These are phyloP conservation scores for Exophiala aquamarina DNA, from an alignment of 2,329 filamentous ascomycete genomes.

Conservation along the genomic window DNA sequence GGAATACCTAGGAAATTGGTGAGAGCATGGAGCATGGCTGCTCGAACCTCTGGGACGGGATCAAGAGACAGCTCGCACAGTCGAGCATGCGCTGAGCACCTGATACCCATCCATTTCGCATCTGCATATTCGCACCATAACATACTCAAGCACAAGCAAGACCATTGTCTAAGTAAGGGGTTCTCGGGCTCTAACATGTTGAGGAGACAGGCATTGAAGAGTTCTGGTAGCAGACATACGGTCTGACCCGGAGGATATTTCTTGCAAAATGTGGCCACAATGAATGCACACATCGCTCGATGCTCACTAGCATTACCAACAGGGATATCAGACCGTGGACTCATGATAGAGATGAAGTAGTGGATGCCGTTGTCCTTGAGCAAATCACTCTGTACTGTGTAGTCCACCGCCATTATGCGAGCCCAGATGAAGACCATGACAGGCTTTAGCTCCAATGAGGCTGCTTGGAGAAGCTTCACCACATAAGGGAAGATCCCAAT, in stretches of 20 bases:
- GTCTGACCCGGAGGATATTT: conserved; percentile 88
- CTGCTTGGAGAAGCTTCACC: conserved; percentile 92
- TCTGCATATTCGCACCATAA: conserved; percentile 89
- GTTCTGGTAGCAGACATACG: conserved; percentile 85
- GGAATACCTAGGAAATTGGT: conserved; percentile 93
- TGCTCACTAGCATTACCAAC: conserved; percentile 90
- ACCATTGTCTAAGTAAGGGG: conserved; percentile 88
- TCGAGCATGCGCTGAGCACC: conserved; percentile 78
- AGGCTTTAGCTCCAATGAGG: conserved; percentile 89
- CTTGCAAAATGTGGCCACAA: conserved; percentile 95
- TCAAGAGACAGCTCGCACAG: conserved; percentile 80
- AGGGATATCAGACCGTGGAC: conserved; percentile 77
- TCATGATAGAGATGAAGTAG: conserved; percentile 92
- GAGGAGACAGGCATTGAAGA: conserved; percentile 69
- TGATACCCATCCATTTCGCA: conserved; percentile 94
- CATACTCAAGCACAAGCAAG: conserved; percentile 91
- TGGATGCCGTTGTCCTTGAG: conserved; percentile 96
- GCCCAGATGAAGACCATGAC: conserved; percentile 99
- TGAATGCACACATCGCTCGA: conserved; percentile 98
- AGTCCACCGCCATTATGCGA: conserved; percentile 88
- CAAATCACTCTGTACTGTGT: conserved; percentile 87
- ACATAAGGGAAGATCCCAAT: conserved; percentile 99
- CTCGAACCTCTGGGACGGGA: conserved; percentile 85
- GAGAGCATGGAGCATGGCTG: conserved; percentile 89
- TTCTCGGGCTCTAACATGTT: conserved; percentile 87